A percentile compares a stretch with the other conserved stretches of the same genome.
Conservation (phyloP, 1,284 basidiomycete genomes). For the Pterulicium gracile region DNA sequence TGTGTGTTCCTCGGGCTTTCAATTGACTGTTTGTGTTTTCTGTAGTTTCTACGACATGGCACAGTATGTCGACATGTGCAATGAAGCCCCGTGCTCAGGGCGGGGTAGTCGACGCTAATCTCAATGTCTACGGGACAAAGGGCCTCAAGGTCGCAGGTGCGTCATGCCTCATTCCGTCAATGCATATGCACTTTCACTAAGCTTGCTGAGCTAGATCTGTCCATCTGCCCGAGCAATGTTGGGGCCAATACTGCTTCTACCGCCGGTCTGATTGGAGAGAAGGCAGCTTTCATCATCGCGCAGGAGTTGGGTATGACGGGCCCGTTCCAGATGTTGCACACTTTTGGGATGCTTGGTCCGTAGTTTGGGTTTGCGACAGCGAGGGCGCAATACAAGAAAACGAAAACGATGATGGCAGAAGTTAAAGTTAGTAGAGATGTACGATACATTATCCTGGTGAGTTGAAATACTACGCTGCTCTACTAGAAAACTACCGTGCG, state of each 20-base stretch:
- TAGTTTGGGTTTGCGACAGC: too few relatives aligned
- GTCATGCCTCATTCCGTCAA: constrained; percentile 1
- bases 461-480: too few relatives aligned
- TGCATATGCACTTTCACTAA: too few relatives aligned
- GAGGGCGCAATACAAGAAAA: too few relatives aligned
- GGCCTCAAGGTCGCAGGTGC: constrained; percentile 12
- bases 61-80: constrained; percentile 9
- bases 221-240: constrained; percentile 37
- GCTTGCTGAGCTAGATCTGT: too few relatives aligned
- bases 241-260: constrained; percentile 40
- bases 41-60: constrained; percentile 16
- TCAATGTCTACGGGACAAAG: constrained; percentile 14
- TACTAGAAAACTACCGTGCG: too few relatives aligned
- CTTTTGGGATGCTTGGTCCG: too few relatives aligned
- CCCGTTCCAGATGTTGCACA: too few relatives aligned
- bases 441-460: too few relatives aligned
- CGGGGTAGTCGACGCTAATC: constrained; percentile 12
- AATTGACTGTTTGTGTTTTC: constrained; percentile 24
- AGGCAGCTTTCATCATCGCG: constrained; percentile 34
- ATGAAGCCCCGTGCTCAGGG: constrained; percentile 14
- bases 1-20: too few relatives aligned
- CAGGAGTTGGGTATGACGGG: constrained; percentile 34
- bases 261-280: constrained; percentile 37
- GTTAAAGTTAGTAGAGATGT: too few relatives aligned
- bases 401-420: too few relatives aligned